These are phyloP conservation scores for Scheffersomyces cryptocercus DNA, from an alignment of 1,139 yeast genomes.

Conservation along the genomic window DNA sequence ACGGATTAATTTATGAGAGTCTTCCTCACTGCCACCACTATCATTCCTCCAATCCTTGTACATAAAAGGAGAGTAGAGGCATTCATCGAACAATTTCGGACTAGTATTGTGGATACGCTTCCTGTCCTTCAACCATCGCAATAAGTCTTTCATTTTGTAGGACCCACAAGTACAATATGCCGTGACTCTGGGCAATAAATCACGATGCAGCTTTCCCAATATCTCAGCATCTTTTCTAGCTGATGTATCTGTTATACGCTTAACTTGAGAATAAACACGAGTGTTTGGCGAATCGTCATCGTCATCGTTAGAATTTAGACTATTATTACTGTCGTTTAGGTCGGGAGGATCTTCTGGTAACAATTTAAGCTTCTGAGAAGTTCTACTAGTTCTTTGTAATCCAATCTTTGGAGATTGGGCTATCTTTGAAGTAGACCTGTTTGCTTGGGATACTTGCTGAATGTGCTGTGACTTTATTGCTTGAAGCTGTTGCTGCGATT, in stretches of 20 bases:
- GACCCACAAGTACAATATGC: slow-evolving; percentile 96
- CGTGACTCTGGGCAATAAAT: slow-evolving; percentile 82
- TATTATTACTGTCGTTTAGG: slow-evolving; percentile 24
- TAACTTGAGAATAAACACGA: slow-evolving; percentile 79
- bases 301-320: slow-evolving; percentile 28
- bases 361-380: slow-evolving; percentile 82
- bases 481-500: slow-evolving; percentile 2
- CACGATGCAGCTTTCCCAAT: slow-evolving; percentile 86
- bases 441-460: slow-evolving; percentile 14
- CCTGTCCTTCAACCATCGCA: slow-evolving; percentile 82
- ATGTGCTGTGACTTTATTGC: slow-evolving; percentile 5
- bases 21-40: slow-evolving; percentile 23
- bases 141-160: slow-evolving; percentile 81
- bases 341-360: slow-evolving; percentile 75
- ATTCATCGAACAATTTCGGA: slow-evolving; percentile 91
- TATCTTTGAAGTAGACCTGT: slow-evolving; percentile 24
- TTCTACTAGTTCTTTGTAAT: slow-evolving; percentile 85
- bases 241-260: slow-evolving; percentile 82
- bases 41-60: slow-evolving; percentile 75
- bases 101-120: slow-evolving; percentile 72
- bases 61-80: slow-evolving; percentile 87
- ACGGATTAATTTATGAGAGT: slow-evolving; percentile 54
- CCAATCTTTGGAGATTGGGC: slow-evolving; percentile 55
- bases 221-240: slow-evolving; percentile 95
- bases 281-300: slow-evolving; percentile 26